These are phyloP conservation scores for Aureobasidium sp. DNA, from an alignment of 2,329 filamentous ascomycete genomes.

Conservation along the genomic window DNA sequence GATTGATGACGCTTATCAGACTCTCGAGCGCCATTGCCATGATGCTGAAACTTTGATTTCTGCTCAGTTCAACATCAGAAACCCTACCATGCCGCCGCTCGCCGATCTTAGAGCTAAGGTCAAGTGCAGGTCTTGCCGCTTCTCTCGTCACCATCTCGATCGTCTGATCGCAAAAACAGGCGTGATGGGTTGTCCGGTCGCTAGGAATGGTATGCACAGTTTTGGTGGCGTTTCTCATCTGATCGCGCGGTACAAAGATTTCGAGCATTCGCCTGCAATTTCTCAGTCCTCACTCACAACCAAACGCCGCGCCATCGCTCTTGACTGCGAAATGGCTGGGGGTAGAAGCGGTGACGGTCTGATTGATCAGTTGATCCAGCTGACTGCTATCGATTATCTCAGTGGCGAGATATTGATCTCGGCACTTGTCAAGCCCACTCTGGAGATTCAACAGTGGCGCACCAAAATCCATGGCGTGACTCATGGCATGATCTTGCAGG, in stretches of 20 bases:
- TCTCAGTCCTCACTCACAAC: not conserved
- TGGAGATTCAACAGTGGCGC: conserved; percentile 1
- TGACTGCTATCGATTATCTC: conserved; percentile 4
- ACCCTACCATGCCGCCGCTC: not conserved
- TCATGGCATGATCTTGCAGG: not conserved
- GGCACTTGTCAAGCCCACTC: not conserved
- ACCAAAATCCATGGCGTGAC: conserved; percentile 4
- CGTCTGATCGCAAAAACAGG: not conserved
- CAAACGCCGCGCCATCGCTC: not conserved
- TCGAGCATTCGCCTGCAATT: not conserved
- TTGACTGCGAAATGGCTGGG: conserved; percentile 9
- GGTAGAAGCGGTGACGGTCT: not conserved
- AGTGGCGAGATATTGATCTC: conserved; percentile 6
- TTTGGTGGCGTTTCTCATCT: not conserved
- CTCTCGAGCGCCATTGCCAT: not conserved
- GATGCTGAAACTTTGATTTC: not conserved
- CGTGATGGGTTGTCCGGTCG: not conserved
- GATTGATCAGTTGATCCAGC: conserved; percentile 2
- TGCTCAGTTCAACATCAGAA: not conserved
- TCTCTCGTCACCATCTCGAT: not conserved
- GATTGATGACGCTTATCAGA: not conserved
- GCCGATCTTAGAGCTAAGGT: not conserved
- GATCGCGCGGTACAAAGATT: not conserved
- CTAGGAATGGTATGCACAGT: not conserved
- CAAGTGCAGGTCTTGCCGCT: not conserved